phyloP scores from a whole-genome alignment of 176 grass and related monocot genomes.

The Eragrostis curvula region DNA sequence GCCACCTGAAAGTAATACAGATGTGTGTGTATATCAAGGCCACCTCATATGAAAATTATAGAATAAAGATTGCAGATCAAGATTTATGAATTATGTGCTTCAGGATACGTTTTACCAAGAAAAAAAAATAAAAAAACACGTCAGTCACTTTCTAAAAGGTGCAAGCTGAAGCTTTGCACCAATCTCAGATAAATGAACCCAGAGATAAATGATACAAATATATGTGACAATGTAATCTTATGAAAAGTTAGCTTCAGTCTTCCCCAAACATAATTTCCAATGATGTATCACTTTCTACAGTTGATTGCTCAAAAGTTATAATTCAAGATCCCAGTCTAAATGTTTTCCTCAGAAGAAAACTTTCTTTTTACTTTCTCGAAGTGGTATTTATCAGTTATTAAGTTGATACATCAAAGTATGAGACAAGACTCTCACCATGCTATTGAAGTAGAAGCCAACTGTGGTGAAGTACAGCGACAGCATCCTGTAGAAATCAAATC shows the following conservation, averaged over 20 bases:
- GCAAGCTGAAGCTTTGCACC: constrained; percentile 12
- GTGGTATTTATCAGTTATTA: constrained; percentile 24
- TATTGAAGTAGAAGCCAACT: constrained; percentile 73
- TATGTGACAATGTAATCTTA: constrained; percentile 18
- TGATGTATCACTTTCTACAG: not conserved
- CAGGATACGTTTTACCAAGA: not conserved
- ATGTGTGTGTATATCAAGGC: not conserved
- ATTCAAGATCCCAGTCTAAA: not conserved
- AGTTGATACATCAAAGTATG: constrained; percentile 22
- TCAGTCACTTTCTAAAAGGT: constrained; percentile 2
- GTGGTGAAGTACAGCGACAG: constrained; percentile 74
- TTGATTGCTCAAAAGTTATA: constrained; percentile 8
- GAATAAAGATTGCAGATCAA: not conserved
- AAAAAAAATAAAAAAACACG: constrained; percentile 24
- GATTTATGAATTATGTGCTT: constrained; percentile 19
- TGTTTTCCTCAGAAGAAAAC: not conserved
- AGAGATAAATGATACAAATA: constrained; percentile 22
- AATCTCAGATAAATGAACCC: constrained; percentile 32
- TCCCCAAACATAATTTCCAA: not conserved
- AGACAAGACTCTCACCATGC: constrained; percentile 54
- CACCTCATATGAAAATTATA: not conserved
- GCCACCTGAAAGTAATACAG: constrained; percentile 54
- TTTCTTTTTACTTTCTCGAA: constrained; percentile 24
- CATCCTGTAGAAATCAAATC: constrained; percentile 79
- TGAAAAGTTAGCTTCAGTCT: not conserved